These are phyloP conservation scores for Lachancea nothofagi DNA, from an alignment of 805 yeast genomes.

Conservation along the genomic window DNA sequence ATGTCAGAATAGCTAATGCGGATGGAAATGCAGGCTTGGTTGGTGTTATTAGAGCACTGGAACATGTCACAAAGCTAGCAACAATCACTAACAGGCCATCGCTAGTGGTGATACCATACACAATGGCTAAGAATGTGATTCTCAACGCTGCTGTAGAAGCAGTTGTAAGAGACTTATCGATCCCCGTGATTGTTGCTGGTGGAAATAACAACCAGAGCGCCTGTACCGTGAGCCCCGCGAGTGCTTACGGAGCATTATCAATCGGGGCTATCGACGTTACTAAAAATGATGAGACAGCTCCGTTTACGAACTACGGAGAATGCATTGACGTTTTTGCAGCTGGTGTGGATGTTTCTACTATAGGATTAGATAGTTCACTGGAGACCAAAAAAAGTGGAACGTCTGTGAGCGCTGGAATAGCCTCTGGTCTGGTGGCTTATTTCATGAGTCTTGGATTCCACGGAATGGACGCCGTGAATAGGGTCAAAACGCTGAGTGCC, in stretches of 20 bases:
- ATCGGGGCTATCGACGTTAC: slow-evolving; percentile 84
- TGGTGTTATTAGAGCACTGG: slow-evolving; percentile 59
- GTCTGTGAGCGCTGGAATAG: slow-evolving; percentile 43
- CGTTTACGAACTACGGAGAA: slow-evolving; percentile 81
- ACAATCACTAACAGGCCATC: slow-evolving; percentile 37
- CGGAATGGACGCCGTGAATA: slow-evolving; percentile 32
- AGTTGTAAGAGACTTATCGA: slow-evolving; percentile 58
- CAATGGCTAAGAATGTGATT: slow-evolving; percentile 35
- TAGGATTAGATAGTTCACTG: slow-evolving; percentile 24
- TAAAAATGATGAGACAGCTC: slow-evolving; percentile 57
- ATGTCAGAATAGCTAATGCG: slow-evolving; percentile 65
- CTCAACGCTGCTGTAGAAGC: slow-evolving; percentile 73
- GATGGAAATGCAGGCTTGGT: slow-evolving; percentile 67
- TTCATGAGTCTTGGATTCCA: slow-evolving; percentile 39
- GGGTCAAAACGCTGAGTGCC: slow-evolving; percentile 13
- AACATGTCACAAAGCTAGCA: slow-evolving; percentile 60
- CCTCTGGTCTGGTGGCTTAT: slow-evolving; percentile 42
- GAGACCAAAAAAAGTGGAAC: slow-evolving; percentile 40
- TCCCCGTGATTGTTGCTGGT: slow-evolving; percentile 75
- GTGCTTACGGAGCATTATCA: slow-evolving; percentile 62
- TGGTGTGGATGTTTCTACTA: slow-evolving; percentile 51
- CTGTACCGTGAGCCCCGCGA: slow-evolving; percentile 78
- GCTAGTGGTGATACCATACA: slow-evolving; percentile 65
- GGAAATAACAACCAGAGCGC: slow-evolving; percentile 79
- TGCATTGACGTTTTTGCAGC: slow-evolving; percentile 85